Evolutionary conservation across 352 stramenopile species (phyloP).

Genomic region (Stramenopiles sp.): DNA sequence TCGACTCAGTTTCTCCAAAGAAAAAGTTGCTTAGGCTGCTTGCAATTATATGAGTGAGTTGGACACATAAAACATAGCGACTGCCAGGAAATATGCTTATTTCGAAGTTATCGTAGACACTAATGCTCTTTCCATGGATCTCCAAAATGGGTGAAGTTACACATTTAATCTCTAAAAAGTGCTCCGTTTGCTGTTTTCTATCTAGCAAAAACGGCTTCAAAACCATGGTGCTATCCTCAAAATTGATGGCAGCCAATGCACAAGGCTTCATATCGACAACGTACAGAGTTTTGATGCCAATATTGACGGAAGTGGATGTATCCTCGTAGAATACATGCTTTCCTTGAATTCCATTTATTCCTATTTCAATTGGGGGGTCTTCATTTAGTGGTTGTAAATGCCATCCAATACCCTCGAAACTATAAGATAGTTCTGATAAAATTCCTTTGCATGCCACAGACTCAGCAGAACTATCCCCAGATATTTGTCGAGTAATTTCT

Average conservation of each 20-base stretch:
- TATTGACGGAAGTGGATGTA: neutral
- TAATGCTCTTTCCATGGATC: neutral
- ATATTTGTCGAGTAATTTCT: neutral
- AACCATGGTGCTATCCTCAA: neutral
- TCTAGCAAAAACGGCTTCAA: neutral
- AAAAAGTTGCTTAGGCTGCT: neutral
- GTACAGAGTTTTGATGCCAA: neutral
- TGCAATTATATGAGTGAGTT: neutral
- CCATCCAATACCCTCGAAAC: neutral
- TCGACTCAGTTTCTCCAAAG: neutral
- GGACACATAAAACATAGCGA: neutral
- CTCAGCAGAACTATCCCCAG: neutral
- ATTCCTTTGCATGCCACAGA: too few relatives aligned
- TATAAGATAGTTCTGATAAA: neutral
- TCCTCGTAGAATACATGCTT: neutral
- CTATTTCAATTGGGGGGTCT: neutral
- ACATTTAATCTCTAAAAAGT: neutral
- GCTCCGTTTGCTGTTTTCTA: neutral
- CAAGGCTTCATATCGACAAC: neutral
- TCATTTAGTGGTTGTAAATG: neutral
- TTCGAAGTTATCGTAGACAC: neutral
- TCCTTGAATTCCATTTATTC: neutral
- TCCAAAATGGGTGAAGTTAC: neutral
- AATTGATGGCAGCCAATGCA: neutral
- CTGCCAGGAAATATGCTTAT: neutral